Base-by-base conservation (phyloP, 202 grass and related monocot species). In the Panicum virgatum region DNA sequence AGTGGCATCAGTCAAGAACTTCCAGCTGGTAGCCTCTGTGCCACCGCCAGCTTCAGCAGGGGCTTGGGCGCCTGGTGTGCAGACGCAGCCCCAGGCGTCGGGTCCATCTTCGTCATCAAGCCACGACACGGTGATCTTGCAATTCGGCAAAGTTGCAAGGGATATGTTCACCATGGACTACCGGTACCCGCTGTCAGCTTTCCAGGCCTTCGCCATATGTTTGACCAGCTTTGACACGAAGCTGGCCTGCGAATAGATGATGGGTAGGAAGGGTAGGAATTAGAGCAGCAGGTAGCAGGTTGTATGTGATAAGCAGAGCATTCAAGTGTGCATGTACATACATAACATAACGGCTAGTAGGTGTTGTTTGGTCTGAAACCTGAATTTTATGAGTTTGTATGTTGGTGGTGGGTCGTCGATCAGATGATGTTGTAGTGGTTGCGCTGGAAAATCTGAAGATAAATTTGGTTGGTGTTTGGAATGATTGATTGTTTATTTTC, bases 161-260 rank as follows among this genome's bases (percentile, higher is more conserved):
- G 92, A 98, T 72, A 87, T 70, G 73, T 98, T 95, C 77, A 98
- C 96, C 26, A 98, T 98, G 96, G 96, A 98, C 70, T 98, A 93
- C 59, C 83, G 88, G 72, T 98, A 98, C 67, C 95, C 96, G 5
- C 77, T 98, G 50, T 95, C 96, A 2, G 96, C 96, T 7, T 98
- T 98, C 87, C 96, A 98, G 90, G 92, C 96, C 72, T 98, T 98
- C 12, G 90, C 96, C 6, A 95, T 98, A 71, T 95, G 96, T 82
- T 75, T 98, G 76, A 98, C 87, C 57, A 98, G 96, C 88, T 98
- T 98, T 19, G 92, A 93, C 84, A 93, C 96, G 70, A 98, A 98
- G 88, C 83, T 98, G 82, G 96, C 96, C 0, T 98, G 96, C 90
- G 96, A 98, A 88, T 97, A 92, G 64, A 64, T 76, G 5, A 26